phyloP scores from a whole-genome alignment of 164 flowering plant genomes.

The grape (Vitis vinifera) region DNA sequence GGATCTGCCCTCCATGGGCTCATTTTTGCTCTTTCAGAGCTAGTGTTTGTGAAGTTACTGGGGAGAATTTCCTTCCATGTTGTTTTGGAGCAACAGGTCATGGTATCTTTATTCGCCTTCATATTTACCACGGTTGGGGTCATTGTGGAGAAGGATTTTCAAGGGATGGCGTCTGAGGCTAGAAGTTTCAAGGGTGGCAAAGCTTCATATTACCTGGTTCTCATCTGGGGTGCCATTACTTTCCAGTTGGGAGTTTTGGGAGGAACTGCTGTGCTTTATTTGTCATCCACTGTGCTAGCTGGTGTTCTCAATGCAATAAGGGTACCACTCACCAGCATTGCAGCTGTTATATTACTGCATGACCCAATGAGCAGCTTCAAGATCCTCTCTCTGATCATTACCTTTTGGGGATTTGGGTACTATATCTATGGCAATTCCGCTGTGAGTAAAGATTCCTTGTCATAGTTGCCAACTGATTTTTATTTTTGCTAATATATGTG shows the following conservation, averaged over 20 bases:
- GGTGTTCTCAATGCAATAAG: constrained; percentile 87
- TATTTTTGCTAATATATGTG: neutral
- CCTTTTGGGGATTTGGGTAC: constrained; percentile 85
- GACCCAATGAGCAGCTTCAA: constrained; percentile 95
- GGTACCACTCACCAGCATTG: constrained; percentile 85
- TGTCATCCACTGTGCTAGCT: constrained; percentile 82
- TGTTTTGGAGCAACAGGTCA: constrained; percentile 89
- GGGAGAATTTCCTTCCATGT: constrained; percentile 87
- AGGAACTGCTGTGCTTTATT: constrained; percentile 63
- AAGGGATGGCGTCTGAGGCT: constrained; percentile 67
- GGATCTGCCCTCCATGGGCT: constrained; percentile 96
- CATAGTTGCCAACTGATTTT: neutral
- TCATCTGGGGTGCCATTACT: constrained; percentile 73
- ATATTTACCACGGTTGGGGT: constrained; percentile 74
- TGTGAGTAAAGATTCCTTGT: constrained; percentile 25
- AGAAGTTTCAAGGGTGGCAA: constrained; percentile 58
- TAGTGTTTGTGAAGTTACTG: constrained; percentile 63
- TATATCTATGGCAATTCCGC: constrained; percentile 64
- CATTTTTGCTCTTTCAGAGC: constrained; percentile 89
- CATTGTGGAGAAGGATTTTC: constrained; percentile 55
- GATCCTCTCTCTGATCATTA: constrained; percentile 76
- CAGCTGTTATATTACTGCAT: constrained; percentile 68
- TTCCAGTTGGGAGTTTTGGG: constrained; percentile 88
- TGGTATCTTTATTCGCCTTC: constrained; percentile 80
- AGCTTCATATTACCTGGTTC: constrained; percentile 55